A percentile compares a stretch with the other conserved stretches of the same genome.
phyloP scores from a whole-genome alignment of 257 asterid species.

The Oldenlandia corymbosa region DNA sequence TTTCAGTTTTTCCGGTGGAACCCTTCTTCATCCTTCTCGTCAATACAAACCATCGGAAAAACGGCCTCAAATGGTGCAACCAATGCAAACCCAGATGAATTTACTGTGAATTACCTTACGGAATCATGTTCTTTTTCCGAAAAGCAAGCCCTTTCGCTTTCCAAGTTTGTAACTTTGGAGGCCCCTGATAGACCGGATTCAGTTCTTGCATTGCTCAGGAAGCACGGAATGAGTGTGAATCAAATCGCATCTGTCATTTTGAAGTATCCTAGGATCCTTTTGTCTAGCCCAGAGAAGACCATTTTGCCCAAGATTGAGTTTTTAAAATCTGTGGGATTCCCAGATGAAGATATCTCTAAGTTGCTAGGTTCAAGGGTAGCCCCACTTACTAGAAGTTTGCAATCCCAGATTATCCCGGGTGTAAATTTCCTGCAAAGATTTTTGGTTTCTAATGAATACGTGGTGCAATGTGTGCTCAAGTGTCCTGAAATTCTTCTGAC shows the following conservation, averaged over 20 bases:
- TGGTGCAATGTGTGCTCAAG: neutral
- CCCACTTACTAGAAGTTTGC: conserved; percentile 13
- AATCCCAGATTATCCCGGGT: conserved; percentile 16
- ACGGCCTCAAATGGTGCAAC: neutral
- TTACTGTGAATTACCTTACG: conserved; percentile 14
- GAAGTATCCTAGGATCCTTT: conserved; percentile 4
- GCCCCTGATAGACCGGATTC: conserved; percentile 13
- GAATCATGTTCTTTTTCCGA: conserved; percentile 19
- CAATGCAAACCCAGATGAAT: neutral
- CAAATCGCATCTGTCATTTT: conserved; percentile 11
- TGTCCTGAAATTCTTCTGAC: neutral
- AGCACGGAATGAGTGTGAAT: conserved; percentile 1
- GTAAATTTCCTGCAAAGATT: conserved; percentile 7
- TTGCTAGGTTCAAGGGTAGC: conserved; percentile 3
- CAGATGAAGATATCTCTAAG: neutral
- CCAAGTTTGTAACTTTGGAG: conserved; percentile 11
- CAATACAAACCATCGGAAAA: neutral
- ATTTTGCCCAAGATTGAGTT: conserved; percentile 26
- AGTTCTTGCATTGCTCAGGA: neutral
- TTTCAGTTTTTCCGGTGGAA: neutral
- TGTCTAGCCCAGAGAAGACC: conserved; percentile 14
- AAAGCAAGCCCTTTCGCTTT: conserved; percentile 14
- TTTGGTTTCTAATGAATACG: conserved; percentile 1
- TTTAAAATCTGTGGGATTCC: conserved; percentile 23
- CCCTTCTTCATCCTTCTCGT: neutral